A percentile compares a stretch with the other conserved stretches of the same genome.
These are phyloP conservation scores for Suillus spraguei DNA, from an alignment of 768 basidiomycete species.

Conservation along the genomic window DNA sequence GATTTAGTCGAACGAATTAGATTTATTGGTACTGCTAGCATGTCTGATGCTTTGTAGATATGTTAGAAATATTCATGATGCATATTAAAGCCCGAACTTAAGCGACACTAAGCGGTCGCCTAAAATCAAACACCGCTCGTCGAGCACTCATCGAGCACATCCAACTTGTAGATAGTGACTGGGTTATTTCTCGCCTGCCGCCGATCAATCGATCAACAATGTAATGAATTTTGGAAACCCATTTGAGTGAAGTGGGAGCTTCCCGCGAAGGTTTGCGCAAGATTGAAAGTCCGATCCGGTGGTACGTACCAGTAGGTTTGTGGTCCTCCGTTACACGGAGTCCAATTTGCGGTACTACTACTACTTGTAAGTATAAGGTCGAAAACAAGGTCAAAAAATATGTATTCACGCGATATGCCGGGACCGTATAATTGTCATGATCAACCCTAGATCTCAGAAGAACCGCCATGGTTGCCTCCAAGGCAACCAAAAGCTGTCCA, in stretches of 20 bases:
- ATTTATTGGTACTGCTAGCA: too few species aligned
- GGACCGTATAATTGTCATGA: neutral
- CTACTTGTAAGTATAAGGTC: neutral
- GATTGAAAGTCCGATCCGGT: slow-evolving; percentile 5
- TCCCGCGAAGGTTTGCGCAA: slow-evolving; percentile 9
- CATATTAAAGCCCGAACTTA: too few species aligned
- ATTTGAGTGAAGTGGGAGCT: neutral
- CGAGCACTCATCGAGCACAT: too few species aligned
- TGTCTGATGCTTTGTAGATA: too few species aligned
- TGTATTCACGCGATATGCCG: neutral
- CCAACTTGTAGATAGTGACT: too few species aligned
- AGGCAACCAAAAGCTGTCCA: slow-evolving; percentile 52
- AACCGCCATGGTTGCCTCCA: slow-evolving; percentile 34
- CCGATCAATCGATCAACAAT: too few species aligned
- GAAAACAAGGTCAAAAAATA: neutral
- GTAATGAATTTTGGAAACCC: neutral
- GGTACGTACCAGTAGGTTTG: neutral
- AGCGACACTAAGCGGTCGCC: too few species aligned
- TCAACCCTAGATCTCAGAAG: neutral
- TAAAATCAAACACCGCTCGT: too few species aligned
- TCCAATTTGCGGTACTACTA: neutral
- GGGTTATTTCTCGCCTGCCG: too few species aligned
- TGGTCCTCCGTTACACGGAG: neutral
- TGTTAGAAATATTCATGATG: too few species aligned
- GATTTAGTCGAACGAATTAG: too few species aligned